Evolutionary conservation across 495 filamentous ascomycete species (phyloP).

Genomic region (Tuber aestivum): DNA sequence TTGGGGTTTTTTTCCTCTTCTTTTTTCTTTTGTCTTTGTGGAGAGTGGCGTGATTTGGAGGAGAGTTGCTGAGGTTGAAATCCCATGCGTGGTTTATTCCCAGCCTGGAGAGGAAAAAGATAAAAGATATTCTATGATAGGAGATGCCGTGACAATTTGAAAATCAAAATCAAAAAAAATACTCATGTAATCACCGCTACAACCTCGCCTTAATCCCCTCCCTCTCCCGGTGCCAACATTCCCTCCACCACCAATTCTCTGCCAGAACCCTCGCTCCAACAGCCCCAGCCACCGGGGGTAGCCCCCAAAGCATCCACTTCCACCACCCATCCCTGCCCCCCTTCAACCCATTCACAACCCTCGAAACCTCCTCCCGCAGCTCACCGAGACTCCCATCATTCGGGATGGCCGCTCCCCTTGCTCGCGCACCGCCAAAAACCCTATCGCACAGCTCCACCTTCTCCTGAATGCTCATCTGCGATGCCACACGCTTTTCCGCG

Average conservation of each 20-base stretch:
- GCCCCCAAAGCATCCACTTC: slow-evolving; percentile 64
- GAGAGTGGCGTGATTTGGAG: no score
- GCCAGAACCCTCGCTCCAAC: slow-evolving; percentile 62
- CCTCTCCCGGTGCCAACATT: slow-evolving; percentile 62
- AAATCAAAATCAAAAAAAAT: no score
- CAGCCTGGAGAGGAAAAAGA: no score
- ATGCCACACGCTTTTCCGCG: slow-evolving; percentile 70
- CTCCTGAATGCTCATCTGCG: slow-evolving; percentile 73
- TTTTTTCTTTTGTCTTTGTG: no score
- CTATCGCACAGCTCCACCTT: slow-evolving; percentile 64
- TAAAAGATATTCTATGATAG: no score
- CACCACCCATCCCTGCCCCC: slow-evolving; percentile 69
- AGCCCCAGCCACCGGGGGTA: slow-evolving; percentile 63
- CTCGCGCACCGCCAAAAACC: slow-evolving; percentile 40
- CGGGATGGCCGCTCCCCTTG: slow-evolving; percentile 69
- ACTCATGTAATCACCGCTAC: slow-evolving; percentile 40
- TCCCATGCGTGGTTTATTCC: no score
- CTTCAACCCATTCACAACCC: slow-evolving; percentile 58
- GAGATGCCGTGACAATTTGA: no score
- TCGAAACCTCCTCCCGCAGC: slow-evolving; percentile 57
- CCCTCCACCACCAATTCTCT: slow-evolving; percentile 60
- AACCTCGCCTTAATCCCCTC: slow-evolving; percentile 63
- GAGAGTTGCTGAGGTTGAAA: no score
- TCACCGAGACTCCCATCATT: slow-evolving; percentile 73
- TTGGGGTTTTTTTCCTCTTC: no score